A percentile compares a stretch with the other conserved stretches of the same genome.
These are phyloP conservation scores for Pachysolen tannophilus DNA, from an alignment of 805 yeast genomes.

Conservation along the genomic window DNA sequence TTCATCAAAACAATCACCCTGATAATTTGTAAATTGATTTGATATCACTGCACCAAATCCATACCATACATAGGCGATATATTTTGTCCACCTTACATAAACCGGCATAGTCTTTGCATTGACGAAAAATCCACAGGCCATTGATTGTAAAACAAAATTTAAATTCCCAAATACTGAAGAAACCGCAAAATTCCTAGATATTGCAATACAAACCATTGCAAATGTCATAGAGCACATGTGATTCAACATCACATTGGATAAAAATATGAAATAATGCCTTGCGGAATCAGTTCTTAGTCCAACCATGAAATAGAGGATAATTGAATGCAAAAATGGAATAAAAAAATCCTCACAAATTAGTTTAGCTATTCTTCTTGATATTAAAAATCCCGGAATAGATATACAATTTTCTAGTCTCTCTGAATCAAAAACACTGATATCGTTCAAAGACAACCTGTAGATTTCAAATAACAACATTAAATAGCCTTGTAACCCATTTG, in stretches of 20 bases:
- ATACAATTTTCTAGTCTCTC: slow-evolving; percentile 68
- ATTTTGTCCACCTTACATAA: slow-evolving; percentile 80
- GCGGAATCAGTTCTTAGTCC: slow-evolving; percentile 47
- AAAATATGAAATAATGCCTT: slow-evolving; percentile 52
- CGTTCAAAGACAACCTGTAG: slow-evolving; percentile 46
- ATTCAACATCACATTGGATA: slow-evolving; percentile 47
- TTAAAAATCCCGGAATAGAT: slow-evolving; percentile 55
- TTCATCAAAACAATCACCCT: slow-evolving; percentile 46
- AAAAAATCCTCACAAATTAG: slow-evolving; percentile 62
- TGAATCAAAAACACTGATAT: slow-evolving; percentile 49
- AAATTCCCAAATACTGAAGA: slow-evolving; percentile 57
- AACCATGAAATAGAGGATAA: slow-evolving; percentile 68
- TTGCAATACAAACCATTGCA: slow-evolving; percentile 45
- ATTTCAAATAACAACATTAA: slow-evolving; percentile 49
- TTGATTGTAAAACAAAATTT: slow-evolving; percentile 61
- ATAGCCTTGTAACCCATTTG: slow-evolving; percentile 47
- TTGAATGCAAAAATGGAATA: slow-evolving; percentile 48
- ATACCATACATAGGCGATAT: slow-evolving; percentile 71
- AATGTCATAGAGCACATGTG: slow-evolving; percentile 48
- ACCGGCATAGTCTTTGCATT: slow-evolving; percentile 72
- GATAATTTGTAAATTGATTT: slow-evolving; percentile 55
- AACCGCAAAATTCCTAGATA: slow-evolving; percentile 51
- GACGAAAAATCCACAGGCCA: slow-evolving; percentile 77
- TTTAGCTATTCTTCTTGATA: slow-evolving; percentile 60
- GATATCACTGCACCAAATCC: slow-evolving; percentile 62